Evolutionary conservation across 2,329 filamentous ascomycete genomes (phyloP), one percentile per base, ranked within the genome.

Genomic region (Fragosphaeria purpurea): DNA sequence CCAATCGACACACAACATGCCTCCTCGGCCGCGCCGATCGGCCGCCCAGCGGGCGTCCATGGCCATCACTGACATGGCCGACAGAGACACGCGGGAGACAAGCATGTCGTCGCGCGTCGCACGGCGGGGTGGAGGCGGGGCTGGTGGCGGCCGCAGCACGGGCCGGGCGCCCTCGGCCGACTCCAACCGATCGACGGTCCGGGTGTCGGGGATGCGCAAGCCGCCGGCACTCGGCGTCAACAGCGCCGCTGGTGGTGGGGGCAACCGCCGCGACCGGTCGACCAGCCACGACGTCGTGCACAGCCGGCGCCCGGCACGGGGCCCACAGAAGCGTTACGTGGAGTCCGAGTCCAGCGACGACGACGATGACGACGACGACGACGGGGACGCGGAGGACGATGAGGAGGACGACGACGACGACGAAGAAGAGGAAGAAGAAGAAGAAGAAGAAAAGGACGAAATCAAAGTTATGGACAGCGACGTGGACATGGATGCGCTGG

Each of bases 321-420:
- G 73, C 6, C 70, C 69, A 13, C 77, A 78, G 65, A 80, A 80
- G 65, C 80, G 72, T 57, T 81, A 81, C 50, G 74, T 82, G 31
- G 77, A 80, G 54, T 77, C 74, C 39, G 73, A 72, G 49, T 70
- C 68, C 39, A 57, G 55, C 37, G 55, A 57, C 6, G 55, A 55
- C 6, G 52, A 54, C 3, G 53, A 56, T 9, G 52, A 44, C 3
- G 50, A 50, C 8, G 53, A 52, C 10, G 50, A 53, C 11, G 52
- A 46, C 1, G 48, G 46, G 1, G 48, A 50, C 3, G 51, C 47
- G 11, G 51, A 53, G 11, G 47, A 50, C 6, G 67, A 69, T 7
- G 73, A 77, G n/a, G 70, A 71, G 31, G 70, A 70, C 4, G 71
- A 71, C 62, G 12, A 61, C 5, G 66, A 66, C 7, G 58, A 56